A percentile compares a stretch with the other conserved stretches of the same genome.
Evolutionary conservation across 2,329 filamentous ascomycete species (phyloP).

Genomic region (Rugonectria rugulosa): DNA sequence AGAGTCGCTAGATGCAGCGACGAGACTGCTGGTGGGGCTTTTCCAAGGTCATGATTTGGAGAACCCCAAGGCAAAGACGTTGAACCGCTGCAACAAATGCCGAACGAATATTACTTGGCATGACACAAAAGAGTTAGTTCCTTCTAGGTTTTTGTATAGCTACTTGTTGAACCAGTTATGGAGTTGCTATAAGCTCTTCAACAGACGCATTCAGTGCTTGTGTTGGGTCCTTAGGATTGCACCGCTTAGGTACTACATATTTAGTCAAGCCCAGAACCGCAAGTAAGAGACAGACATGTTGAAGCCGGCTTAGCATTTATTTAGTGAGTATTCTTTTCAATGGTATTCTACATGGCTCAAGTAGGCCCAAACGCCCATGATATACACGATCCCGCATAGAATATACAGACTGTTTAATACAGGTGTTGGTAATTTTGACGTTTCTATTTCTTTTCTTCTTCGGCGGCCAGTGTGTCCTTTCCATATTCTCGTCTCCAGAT

Average conservation of each 20-base stretch:
- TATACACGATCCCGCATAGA: constrained; percentile 43
- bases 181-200: too few relatives aligned
- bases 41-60: too few relatives aligned
- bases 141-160: too few relatives aligned
- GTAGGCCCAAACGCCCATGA: constrained; percentile 44
- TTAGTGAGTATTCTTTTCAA: constrained; percentile 23
- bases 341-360: constrained; percentile 42
- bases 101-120: too few relatives aligned
- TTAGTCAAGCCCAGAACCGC: not conserved
- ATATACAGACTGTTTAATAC: constrained; percentile 43
- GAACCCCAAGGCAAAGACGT: too few relatives aligned
- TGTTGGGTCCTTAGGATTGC: too few relatives aligned
- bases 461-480: constrained; percentile 44
- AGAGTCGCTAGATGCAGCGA: constrained; percentile 23
- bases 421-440: constrained; percentile 32
- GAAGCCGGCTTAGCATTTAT: constrained; percentile 1
- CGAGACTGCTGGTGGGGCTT: constrained; percentile 16
- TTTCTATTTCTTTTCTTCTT: constrained; percentile 23
- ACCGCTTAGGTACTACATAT: too few relatives aligned
- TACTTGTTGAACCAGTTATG: too few relatives aligned
- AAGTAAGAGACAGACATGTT: not conserved
- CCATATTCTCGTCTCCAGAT: constrained; percentile 53
- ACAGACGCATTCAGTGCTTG: too few relatives aligned
- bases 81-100: too few relatives aligned
- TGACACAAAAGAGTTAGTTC: too few relatives aligned